A percentile compares a stretch with the other conserved stretches of the same genome.
Evolutionary conservation across 371 early-diverging fungal genomes (phyloP).

Genomic region (Rhizoclosmatium hyalinum): DNA sequence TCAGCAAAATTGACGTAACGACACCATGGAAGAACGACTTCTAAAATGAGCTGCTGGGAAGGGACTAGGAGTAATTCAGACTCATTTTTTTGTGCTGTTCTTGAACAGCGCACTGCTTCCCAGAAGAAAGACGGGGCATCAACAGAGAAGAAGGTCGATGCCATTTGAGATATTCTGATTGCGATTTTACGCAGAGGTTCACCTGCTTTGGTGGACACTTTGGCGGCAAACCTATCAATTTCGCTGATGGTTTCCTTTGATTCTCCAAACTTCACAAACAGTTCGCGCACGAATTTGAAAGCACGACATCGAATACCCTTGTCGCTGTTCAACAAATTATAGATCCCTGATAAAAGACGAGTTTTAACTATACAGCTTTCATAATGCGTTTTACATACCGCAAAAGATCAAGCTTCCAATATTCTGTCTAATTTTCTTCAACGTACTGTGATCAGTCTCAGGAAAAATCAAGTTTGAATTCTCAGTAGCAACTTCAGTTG

Average conservation of each 20-base stretch:
- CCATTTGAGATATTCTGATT: slow-evolving; percentile 32
- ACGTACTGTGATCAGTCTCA: slow-evolving; percentile 38
- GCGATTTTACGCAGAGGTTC: slow-evolving; percentile 45
- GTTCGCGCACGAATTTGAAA: slow-evolving; percentile 49
- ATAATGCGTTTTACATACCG: slow-evolving; percentile 27
- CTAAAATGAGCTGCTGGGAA: slow-evolving; percentile 46
- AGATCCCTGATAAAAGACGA: slow-evolving; percentile 40
- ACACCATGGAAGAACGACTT: slow-evolving; percentile 53
- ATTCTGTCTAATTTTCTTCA: slow-evolving; percentile 46
- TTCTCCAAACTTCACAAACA: slow-evolving; percentile 47
- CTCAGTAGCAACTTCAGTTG: not conserved
- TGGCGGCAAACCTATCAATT: slow-evolving; percentile 30
- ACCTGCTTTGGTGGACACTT: slow-evolving; percentile 38
- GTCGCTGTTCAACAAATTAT: slow-evolving; percentile 46
- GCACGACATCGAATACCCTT: slow-evolving; percentile 43
- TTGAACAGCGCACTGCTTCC: slow-evolving; percentile 57
- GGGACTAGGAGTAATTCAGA: slow-evolving; percentile 37
- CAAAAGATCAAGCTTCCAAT: slow-evolving; percentile 53
- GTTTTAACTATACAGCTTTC: not conserved
- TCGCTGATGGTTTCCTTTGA: slow-evolving; percentile 40
- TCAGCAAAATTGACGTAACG: slow-evolving; percentile 41
- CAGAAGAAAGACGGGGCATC: slow-evolving; percentile 53
- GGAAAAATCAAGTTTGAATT: slow-evolving; percentile 40
- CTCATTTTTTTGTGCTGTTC: slow-evolving; percentile 42
- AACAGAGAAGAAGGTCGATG: slow-evolving; percentile 43